Conservation (phyloP, 345 rosid species). For the Camelina sativa region DNA sequence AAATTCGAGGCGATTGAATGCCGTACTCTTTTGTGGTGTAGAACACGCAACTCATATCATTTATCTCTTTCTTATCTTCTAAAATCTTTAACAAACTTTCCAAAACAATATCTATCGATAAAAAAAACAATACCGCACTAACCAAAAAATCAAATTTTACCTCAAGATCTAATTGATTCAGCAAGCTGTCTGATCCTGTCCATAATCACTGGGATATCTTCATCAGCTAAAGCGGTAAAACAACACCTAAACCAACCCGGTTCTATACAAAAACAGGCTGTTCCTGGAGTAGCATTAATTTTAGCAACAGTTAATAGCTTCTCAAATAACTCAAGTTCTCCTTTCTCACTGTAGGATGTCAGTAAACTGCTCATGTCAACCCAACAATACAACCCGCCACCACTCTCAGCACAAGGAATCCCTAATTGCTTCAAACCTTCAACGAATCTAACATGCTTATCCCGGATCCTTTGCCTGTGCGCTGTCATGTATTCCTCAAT, state of each 20-base stretch:
- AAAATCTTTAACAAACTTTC: conserved; percentile 13
- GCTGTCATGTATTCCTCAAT: conserved; percentile 59
- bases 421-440: conserved; percentile 64
- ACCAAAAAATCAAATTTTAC: conserved; percentile 36
- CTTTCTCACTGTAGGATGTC: conserved; percentile 76
- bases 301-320: conserved; percentile 72
- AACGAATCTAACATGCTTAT: conserved; percentile 59
- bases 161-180: conserved; percentile 51
- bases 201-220: conserved; percentile 67
- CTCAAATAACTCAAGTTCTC: conserved; percentile 83
- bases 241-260: conserved; percentile 97
- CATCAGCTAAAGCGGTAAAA: conserved; percentile 66
- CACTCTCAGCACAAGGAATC: conserved; percentile 64
- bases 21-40: conserved; percentile 18
- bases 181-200: conserved; percentile 61
- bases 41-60: conserved; percentile 5
- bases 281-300: conserved; percentile 86
- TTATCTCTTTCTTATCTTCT: conserved; percentile 23
- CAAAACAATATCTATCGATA: conserved; percentile 1
- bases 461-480: conserved; percentile 58
- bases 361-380: conserved; percentile 81
- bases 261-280: conserved; percentile 91
- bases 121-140: neutral
- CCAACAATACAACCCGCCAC: conserved; percentile 89
- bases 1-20: conserved; percentile 25